A percentile compares a stretch with the other conserved stretches of the same genome.
These are phyloP conservation scores for Rhexocercosporidium sp. DNA, from an alignment of 2,329 filamentous ascomycete genomes.

Conservation along the genomic window DNA sequence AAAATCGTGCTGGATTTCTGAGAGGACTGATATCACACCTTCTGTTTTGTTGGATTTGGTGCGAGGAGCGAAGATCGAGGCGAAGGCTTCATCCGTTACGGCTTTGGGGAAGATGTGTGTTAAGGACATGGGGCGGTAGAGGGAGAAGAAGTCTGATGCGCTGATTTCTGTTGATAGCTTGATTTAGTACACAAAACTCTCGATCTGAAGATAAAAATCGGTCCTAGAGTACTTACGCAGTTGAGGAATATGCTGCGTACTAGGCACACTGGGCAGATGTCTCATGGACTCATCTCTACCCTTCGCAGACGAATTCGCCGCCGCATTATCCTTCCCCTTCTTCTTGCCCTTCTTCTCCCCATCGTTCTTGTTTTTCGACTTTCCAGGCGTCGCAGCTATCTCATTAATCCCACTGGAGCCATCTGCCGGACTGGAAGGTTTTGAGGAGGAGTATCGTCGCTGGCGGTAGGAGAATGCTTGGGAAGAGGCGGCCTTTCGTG, in stretches of 20 bases:
- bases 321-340: constrained; percentile 57
- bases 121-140: constrained; percentile 92
- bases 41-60: constrained; percentile 54
- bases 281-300: constrained; percentile 52
- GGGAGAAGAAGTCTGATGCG: constrained; percentile 92
- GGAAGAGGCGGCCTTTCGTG: constrained; percentile 31
- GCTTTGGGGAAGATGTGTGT: constrained; percentile 78
- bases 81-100: constrained; percentile 77
- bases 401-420: constrained; percentile 40
- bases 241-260: constrained; percentile 73
- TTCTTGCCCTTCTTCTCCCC: constrained; percentile 59
- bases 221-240: constrained; percentile 54
- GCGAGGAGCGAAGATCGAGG: constrained; percentile 76
- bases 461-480: constrained; percentile 40
- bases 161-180: constrained; percentile 70
- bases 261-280: constrained; percentile 75
- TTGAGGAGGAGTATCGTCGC: constrained; percentile 45
- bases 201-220: neutral
- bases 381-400: constrained; percentile 29
- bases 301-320: constrained; percentile 42
- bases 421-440: constrained; percentile 45
- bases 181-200: neutral
- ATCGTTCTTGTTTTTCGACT: constrained; percentile 48
- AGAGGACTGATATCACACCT: constrained; percentile 68
- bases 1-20: constrained; percentile 7